Evolutionary conservation across 2,329 filamentous ascomycete species (phyloP).

Genomic region (Epicoccum sorghinum): DNA sequence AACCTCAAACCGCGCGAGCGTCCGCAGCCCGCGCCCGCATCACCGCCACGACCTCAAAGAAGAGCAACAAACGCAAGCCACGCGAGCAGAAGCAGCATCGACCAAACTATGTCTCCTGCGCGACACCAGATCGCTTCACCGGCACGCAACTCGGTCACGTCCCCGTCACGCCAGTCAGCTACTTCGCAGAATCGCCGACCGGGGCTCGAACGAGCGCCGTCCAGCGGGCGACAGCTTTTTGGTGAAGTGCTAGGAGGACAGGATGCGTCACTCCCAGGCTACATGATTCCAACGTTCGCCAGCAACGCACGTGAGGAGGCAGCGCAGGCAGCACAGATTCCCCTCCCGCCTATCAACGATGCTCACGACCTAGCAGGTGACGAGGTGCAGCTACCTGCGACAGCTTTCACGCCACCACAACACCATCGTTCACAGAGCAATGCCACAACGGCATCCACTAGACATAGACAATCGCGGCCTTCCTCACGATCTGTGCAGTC

Average conservation of each 20-base stretch:
- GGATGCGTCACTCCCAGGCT: slow-evolving; percentile 38
- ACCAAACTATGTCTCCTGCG: slow-evolving; percentile 32
- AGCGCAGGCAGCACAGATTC: slow-evolving; percentile 13
- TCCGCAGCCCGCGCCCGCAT: slow-evolving; percentile 42
- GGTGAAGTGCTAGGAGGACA: slow-evolving; percentile 45
- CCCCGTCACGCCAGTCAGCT: slow-evolving; percentile 26
- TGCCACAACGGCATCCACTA: slow-evolving; percentile 21
- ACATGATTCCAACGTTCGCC: slow-evolving; percentile 40
- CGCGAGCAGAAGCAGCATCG: slow-evolving; percentile 30
- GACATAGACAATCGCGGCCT: slow-evolving; percentile 19
- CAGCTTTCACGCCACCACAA: slow-evolving; percentile 22
- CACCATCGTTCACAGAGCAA: slow-evolving; percentile 30
- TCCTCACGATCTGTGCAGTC: slow-evolving; percentile 20
- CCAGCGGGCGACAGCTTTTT: slow-evolving; percentile 39
- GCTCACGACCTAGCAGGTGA: slow-evolving; percentile 14
- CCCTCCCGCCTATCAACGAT: slow-evolving; percentile 14
- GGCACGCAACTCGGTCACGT: slow-evolving; percentile 12
- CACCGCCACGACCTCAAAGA: slow-evolving; percentile 34
- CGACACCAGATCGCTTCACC: slow-evolving; percentile 20
- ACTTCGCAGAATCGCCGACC: slow-evolving; percentile 32
- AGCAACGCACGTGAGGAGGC: slow-evolving; percentile 20
- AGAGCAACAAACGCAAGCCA: slow-evolving; percentile 30
- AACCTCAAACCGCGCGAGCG: slow-evolving; percentile 44
- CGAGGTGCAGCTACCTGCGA: slow-evolving; percentile 21
- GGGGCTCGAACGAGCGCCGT: slow-evolving; percentile 20